Base-by-base conservation (phyloP, 2,329 filamentous ascomycete species). In the Aspergillus intermedius region DNA sequence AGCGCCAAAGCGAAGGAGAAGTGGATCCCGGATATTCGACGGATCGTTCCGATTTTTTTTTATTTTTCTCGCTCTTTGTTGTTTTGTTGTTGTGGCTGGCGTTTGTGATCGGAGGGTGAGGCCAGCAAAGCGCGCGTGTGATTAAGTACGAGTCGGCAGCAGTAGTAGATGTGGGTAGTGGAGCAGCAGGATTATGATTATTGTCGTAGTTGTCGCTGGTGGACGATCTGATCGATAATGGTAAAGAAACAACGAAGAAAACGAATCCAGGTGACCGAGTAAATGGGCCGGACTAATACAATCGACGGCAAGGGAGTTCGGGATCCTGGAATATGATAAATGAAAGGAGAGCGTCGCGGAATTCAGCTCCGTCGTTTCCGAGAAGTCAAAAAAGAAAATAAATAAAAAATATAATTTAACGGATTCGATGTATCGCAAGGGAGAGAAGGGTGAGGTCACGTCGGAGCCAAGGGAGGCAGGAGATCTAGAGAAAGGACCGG, bases 291-390 rank as follows among this genome's bases (percentile, higher is more conserved):
- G 60, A 53, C 56, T 59, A 58, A 60, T 60, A 62, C 58, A 55
- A 48, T 53, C 44, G 57, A 57, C 62, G 56, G 62, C 62, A 68
- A 65, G 65, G 59, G 57, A 59, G 28, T 44, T 30, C 9, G 13
- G 40, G 19, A 22, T 42, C 15, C 15, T 23, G 40, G 21, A 21
- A 19, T 23, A 22, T 13, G 10, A 43, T 15, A 43, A 28, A 43
- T n/a, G 23, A 30, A 43, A 40, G 17, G 10, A 40, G 37, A 49
- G 50, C 51, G 51, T 54, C 53, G 50, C 58, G 58, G 56, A 55
- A 57, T 48, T 55, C 45, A 43, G 49, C 47, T 55, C 53, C 50
- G 58, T 54, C 40, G 49, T 46, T 48, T 57, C 55, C 56, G 54
- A 44, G 37, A 21, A 40, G n/a, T 9, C 46, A 46, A 41, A 19